Conservation (phyloP, 495 filamentous ascomycete species). For the Xylaria telfairii region DNA sequence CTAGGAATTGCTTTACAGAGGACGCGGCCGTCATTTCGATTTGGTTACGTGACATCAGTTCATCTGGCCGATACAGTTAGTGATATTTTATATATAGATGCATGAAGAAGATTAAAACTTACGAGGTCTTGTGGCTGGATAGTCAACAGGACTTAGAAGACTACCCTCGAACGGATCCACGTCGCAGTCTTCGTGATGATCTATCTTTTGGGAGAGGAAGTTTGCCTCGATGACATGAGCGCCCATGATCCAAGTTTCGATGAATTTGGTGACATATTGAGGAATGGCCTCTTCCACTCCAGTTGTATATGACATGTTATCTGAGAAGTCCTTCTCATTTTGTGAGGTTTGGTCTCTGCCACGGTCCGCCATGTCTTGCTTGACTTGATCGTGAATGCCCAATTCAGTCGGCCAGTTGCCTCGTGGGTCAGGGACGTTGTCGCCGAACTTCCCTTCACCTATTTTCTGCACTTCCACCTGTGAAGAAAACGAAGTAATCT, state of each 20-base stretch:
- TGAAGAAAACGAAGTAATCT: background rate
- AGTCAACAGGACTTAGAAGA: slow-evolving; percentile 34
- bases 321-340: background rate
- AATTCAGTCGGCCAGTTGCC: background rate
- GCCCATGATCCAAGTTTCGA: slow-evolving; percentile 19
- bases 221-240: slow-evolving; percentile 21
- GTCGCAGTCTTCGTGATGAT: slow-evolving; percentile 37
- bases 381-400: background rate
- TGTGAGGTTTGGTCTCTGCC: background rate
- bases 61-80: slow-evolving; percentile 1
- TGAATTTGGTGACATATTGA: background rate
- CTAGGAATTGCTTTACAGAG: background rate
- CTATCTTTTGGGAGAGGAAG: slow-evolving; percentile 23
- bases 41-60: slow-evolving; percentile 2
- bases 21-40: background rate
- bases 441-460: background rate
- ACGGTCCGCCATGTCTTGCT: background rate
- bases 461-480: background rate
- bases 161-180: slow-evolving; percentile 40
- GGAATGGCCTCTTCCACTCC: background rate
- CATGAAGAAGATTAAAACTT: background rate
- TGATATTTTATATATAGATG: background rate
- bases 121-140: slow-evolving; percentile 31
- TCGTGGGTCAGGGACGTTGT: background rate
- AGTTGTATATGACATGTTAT: no score